Base-by-base conservation (phyloP, 495 filamentous ascomycete species). In the Lasiosphaeria hispida region DNA sequence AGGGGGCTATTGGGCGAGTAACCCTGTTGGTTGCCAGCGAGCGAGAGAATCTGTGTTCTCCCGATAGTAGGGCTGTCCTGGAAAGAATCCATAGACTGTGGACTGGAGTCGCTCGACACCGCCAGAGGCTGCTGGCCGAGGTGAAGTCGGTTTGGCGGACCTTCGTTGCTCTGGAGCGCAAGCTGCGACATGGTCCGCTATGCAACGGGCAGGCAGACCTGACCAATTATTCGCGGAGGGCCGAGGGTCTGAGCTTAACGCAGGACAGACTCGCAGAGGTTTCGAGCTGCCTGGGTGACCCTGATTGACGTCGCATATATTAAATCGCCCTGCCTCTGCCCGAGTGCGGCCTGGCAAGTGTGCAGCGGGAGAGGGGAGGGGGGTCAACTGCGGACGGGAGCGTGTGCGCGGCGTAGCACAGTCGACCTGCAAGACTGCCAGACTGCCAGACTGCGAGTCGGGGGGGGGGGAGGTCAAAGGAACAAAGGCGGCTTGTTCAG, bases 291-390 rank as follows among this genome's bases (percentile, higher is more conserved):
- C 69, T 69, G 63, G 68, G 69, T 61, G 69, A 72, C 74, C 75
- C 77, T 74, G 70, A 76, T 75, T 71, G 67, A 67, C 72, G 75
- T 76, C 70, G 75, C 75, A 79, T 77, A 63, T 63, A 72, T 63
- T 62, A 57, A 58, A 18, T 51, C 55, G 49, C 14, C 45, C 57
- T 62, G 41, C 48, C 44, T 53, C 53, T 55, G 18, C 54, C 60
- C 38, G 55, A 51, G 43, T 39, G 45, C 33, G 53, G 47, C 19
- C 55, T 58, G 53, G 51, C 23, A 35, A 56, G 49, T 18, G 43
- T 45, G 49, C 42, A 43, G 47, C 40, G 57, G 47, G 43, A 45
- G 30, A 45, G 43, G 43, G 43, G 42, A 19, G 42, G 17, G 17
- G 18, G 18, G 7, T 34, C 47, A 14, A 15, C 49, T 34, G 36